Base-by-base conservation (phyloP, 805 yeast species). In the Lachancea kluyveri region DNA sequence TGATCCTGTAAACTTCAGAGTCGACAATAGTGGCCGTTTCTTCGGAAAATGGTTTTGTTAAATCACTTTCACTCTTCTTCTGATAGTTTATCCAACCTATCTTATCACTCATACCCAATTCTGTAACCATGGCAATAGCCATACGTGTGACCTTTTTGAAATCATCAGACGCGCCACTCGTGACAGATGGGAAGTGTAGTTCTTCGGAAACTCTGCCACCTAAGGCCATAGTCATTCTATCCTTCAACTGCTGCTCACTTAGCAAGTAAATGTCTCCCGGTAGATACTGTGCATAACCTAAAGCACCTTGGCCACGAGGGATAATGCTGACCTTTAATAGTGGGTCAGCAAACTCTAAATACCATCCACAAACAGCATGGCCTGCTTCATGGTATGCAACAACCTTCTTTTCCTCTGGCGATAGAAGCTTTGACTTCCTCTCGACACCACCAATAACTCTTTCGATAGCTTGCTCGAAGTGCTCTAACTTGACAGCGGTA, bases 341-440 rank as follows among this genome's bases (percentile, higher is more conserved):
- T 6, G 96, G 96, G 56, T 87, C 95, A 8, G 96, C 96, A 62
- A 64, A 77, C 60, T 77, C 73, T 52, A 87, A 67, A 54, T 67
- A 85, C 96, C 96, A 88, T 14, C 96, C 96, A 60, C 95, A 83
- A 29, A 87, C 80, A 4, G 96, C 96, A 57, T 87, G 96, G 0
- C 96, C 96, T 2, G 96, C 96, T 62, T 87, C 96, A 59, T 87
- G 96, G 54, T 83, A 87, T 0, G 96, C 95, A 30, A 87, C 95
- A 19, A 83, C 74, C 43, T 67, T 74, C 65, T 85, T 83, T 58
- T 88, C 95, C 21, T 80, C 84, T 7, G 79, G 78, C 5, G 84
- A 76, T 31, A 87, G 65, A 6, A 88, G 77, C 54, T 79, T 74
- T 1, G 92, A 75, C 53, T 84, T 84, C 60, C 81, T 80, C 56